Base-by-base conservation (phyloP, 2,329 filamentous ascomycete genomes). In the Xylariaceae sp. region DNA sequence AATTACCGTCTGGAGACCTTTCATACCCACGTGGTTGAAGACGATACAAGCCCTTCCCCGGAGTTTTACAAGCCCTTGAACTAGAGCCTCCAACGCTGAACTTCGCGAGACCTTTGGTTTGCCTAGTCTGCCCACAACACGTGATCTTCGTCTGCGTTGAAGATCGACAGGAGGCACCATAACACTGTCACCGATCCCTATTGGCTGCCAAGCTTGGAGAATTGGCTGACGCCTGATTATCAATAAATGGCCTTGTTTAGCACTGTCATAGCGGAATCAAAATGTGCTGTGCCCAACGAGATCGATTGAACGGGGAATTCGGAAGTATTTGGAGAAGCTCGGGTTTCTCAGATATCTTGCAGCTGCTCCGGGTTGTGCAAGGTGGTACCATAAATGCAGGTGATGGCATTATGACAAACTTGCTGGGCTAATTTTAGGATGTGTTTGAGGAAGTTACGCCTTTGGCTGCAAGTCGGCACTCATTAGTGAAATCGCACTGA, bases 1-100 rank as follows among this genome's bases (percentile, higher is more conserved):
- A n/a, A n/a, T n/a, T n/a, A n/a, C n/a, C n/a, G n/a, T n/a, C n/a
- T n/a, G n/a, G n/a, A n/a, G n/a, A n/a, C n/a, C n/a, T n/a, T n/a
- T n/a, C n/a, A n/a, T n/a, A n/a, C 51, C 56, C 56, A 59, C 56
- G 56, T 59, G 37, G 44, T 41, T 29, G 33, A 43, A n/a, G 30
- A 23, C 24, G 53, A 40, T 50, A 24, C 35, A 50, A 27, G 26
- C 47, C 45, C 47, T 55, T 32, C 40, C 42, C 52, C 51, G 27
- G 47, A 42, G 43, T 58, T n/a, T 52, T 30, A 30, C 39, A 44
- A 49, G 51, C 45, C 27, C 43, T n/a, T n/a, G n/a, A n/a, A 49
- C 52, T 36, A 53, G 13, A 41, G 29, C 41, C 23, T 36, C 46
- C 50, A 45, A 51, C 40, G 30, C 42, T 43, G 13, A 40, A n/a